A percentile compares a stretch with the other conserved stretches of the same genome.
These are phyloP conservation scores for Gnomoniopsis smithogilvyi DNA, from an alignment of 2,329 filamentous ascomycete species.

Conservation along the genomic window DNA sequence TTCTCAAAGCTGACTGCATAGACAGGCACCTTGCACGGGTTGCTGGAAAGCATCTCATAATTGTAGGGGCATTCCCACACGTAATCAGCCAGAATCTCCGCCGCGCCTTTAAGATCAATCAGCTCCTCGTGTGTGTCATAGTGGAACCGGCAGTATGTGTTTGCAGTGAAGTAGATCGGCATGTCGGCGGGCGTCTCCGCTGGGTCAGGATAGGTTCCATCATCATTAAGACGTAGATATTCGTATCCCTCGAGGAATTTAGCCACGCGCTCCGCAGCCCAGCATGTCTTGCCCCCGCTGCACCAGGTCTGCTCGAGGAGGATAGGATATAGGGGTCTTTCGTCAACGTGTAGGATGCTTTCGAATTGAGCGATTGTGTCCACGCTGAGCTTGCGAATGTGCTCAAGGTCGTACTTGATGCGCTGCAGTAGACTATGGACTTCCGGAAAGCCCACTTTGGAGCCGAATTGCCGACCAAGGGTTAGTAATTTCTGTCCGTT, in stretches of 20 bases:
- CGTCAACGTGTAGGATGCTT: slow-evolving; percentile 50
- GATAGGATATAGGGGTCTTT: slow-evolving; percentile 63
- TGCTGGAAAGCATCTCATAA: background rate
- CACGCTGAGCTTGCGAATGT: background rate
- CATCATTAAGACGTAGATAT: slow-evolving; percentile 28
- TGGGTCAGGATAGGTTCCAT: slow-evolving; percentile 21
- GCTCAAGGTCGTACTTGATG: slow-evolving; percentile 22
- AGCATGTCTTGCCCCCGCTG: slow-evolving; percentile 52
- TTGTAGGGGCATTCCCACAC: slow-evolving; percentile 9
- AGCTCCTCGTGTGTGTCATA: slow-evolving; percentile 63
- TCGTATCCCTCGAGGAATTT: slow-evolving; percentile 23
- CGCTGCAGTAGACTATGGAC: slow-evolving; percentile 8
- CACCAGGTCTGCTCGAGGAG: slow-evolving; percentile 70
- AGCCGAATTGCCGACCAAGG: slow-evolving; percentile 61
- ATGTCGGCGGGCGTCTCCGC: slow-evolving; percentile 21
- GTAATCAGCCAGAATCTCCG: slow-evolving; percentile 43
- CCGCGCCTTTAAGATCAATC: slow-evolving; percentile 50
- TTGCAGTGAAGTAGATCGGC: slow-evolving; percentile 65
- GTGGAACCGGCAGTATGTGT: slow-evolving; percentile 69
- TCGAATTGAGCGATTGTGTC: background rate
- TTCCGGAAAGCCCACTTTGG: slow-evolving; percentile 5
- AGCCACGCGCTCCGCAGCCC: slow-evolving; percentile 55
- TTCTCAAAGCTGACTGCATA: slow-evolving; percentile 3
- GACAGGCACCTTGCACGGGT: background rate
- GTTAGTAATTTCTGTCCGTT: slow-evolving; percentile 58